Conservation (phyloP, 768 basidiomycete species). For the Boletus reticulatus region DNA sequence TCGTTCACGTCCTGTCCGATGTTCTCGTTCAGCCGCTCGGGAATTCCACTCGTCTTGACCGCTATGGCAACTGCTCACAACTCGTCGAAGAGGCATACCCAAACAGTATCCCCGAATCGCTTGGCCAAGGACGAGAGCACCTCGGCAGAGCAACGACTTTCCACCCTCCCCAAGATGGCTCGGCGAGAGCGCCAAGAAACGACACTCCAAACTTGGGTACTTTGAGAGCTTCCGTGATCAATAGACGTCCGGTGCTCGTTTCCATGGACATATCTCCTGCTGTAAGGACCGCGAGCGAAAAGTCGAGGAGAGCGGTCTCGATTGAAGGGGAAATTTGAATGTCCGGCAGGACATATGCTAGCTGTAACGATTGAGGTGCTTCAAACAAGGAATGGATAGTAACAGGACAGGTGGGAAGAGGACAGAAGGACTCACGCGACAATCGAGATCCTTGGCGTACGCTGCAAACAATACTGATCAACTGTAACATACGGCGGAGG, state of each 20-base stretch:
- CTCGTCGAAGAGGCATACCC: constrained; percentile 68
- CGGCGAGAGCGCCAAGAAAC: constrained; percentile 59
- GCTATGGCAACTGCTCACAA: constrained; percentile 37
- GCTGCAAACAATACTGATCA: constrained; percentile 54
- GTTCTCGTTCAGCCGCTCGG: constrained; percentile 27
- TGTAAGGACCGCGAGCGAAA: constrained; percentile 35
- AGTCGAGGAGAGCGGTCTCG: constrained; percentile 32
- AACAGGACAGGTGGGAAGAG: neutral
- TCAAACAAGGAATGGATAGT: neutral
- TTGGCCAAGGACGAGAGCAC: constrained; percentile 54
- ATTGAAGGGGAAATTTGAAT: constrained; percentile 28
- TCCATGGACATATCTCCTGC: constrained; percentile 43
- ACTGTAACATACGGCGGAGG: constrained; percentile 52
- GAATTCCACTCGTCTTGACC: neutral
- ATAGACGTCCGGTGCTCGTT: constrained; percentile 43
- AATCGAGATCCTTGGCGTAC: constrained; percentile 74
- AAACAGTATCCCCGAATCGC: constrained; percentile 68
- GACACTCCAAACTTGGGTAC: constrained; percentile 45
- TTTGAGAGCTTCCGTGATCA: constrained; percentile 33
- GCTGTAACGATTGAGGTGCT: constrained; percentile 38
- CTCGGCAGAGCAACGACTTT: constrained; percentile 62
- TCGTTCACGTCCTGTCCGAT: constrained; percentile 21
- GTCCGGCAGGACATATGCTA: constrained; percentile 30
- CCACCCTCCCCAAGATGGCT: constrained; percentile 76
- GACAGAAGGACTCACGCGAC: constrained; percentile 42